Base-by-base conservation (phyloP, 1,139 yeast genomes). In the Suhomyces bribrorum region DNA sequence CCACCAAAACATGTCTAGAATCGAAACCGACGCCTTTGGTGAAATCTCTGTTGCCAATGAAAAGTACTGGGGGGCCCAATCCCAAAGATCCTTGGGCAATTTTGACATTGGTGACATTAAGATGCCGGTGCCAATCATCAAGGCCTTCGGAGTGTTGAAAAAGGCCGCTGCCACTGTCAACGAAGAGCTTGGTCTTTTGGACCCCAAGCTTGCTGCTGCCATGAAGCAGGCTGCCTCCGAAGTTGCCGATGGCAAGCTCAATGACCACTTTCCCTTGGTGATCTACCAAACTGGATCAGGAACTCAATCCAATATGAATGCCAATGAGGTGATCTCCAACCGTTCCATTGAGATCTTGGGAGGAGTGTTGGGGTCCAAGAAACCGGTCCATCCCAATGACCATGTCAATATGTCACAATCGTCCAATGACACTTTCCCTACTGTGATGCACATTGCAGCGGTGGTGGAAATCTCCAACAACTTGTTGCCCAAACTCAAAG, bases 211-310 rank as follows among this genome's bases (percentile, higher is more conserved):
- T 34, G 83, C 96, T 12, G 70, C 69, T 34, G 96, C 96, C 40
- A 92, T 92, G 59, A 84, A 86, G 69, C 76, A 82, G 61, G 98
- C 98, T 39, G 97, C 98, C 40, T 84, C 88, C 54, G 98, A 92
- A 67, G 97, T 92, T 33, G 75, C 86, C 39, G 87, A 83, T 53
- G 98, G 98, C 52, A 86, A 89, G 65, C 79, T 92, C 61, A 79
- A 83, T 49, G 96, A 85, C 52, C 96, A 94, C 64, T 92, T 92
- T 83, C 98, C 98, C 44, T 77, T 92, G 63, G 98, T 92, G 46
- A 97, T 92, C 34, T 92, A 87, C 83, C 98, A 92, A 74, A 92
- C 98, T 44, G 98, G 98, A 43, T 87, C 96, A 14, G 98, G 98
- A 63, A 92, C 98, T 46, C 98, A 92, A 71, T 84, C 95, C 49